Base-by-base conservation (phyloP, 306 rosid species). In the Canavalia gladiata region DNA sequence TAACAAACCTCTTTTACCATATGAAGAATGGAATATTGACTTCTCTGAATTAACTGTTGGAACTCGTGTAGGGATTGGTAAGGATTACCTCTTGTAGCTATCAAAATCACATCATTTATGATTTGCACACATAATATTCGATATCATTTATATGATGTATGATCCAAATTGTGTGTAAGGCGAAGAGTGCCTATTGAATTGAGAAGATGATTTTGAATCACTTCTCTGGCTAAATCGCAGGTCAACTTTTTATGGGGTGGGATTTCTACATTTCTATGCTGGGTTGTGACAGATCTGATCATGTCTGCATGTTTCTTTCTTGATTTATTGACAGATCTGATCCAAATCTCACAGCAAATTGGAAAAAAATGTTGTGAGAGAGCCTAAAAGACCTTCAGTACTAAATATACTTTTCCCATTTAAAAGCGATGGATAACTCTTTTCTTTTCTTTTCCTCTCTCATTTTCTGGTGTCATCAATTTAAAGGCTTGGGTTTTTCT, bases 21-120 rank as follows among this genome's bases (percentile, higher is more conserved):
- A 90, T 87, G 90, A 89, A 64, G 97, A 89, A 84, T 96, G 99
- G 99, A 88, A 90, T 84, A 90, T 96, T 72, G 97, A 96, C 87
- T 96, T 86, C 92, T 84, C 97, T 35, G 99, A 96, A 73, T 78
- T 96, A 81, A 92, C 88, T 55, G 98, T 96, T 79, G 98, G 97
- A 86, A 93, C 91, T 63, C 99, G 99, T 55, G 95, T 96, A 57
- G 99, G 99, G 66, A 96, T 96, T 64, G 99, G 99, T 92, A 84
- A 86, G 90, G 63, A 83, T 74, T 67, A 50, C 63, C 25, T 83
- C 52, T 63, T 33, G 11, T 41, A 56, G 64, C 69, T 81, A 66
- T 74, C 13, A 45, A 70, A 68, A 43, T 77, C 13, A 28, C 41
- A 18, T 5, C 46, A 67, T 43, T 67, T 72, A 34, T 41, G 30